Conservation (phyloP, 192 early-diverging fungal species). For the Mortierella hygrophila region DNA sequence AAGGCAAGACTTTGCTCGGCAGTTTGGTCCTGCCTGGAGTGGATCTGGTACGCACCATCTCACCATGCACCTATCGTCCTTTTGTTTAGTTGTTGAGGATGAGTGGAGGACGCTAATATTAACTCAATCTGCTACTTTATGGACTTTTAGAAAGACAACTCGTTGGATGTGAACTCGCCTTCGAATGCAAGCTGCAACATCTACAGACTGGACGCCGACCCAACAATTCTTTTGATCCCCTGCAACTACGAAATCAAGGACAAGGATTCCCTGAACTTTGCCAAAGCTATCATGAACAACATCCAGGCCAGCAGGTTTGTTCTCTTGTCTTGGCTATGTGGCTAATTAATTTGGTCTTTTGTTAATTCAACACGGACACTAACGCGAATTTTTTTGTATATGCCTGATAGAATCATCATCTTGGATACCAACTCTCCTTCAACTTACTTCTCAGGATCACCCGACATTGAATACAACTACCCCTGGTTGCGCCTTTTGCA, state of each 20-base stretch:
- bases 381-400: neutral
- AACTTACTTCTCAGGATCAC: slow-evolving; percentile 40
- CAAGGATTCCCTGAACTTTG: slow-evolving; percentile 42
- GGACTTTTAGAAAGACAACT: slow-evolving; percentile 35
- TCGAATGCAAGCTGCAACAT: slow-evolving; percentile 47
- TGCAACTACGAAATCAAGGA: slow-evolving; percentile 54
- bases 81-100: no score
- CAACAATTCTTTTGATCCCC: slow-evolving; percentile 21
- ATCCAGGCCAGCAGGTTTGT: slow-evolving; percentile 36
- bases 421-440: slow-evolving; percentile 38
- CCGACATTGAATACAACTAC: slow-evolving; percentile 38
- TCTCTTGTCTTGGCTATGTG: no score
- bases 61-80: neutral
- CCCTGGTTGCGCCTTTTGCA: slow-evolving; percentile 44
- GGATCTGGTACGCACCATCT: slow-evolving; percentile 25
- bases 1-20: slow-evolving; percentile 38
- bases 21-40: slow-evolving; percentile 30
- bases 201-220: slow-evolving; percentile 33
- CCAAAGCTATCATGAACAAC: slow-evolving; percentile 40
- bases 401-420: slow-evolving; percentile 30
- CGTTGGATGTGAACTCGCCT: slow-evolving; percentile 26
- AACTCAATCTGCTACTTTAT: neutral
- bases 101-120: neutral
- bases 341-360: neutral
- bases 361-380: no score